These are phyloP conservation scores for Lathyrus aphaca DNA, from an alignment of 306 rosid genomes.

Conservation along the genomic window DNA sequence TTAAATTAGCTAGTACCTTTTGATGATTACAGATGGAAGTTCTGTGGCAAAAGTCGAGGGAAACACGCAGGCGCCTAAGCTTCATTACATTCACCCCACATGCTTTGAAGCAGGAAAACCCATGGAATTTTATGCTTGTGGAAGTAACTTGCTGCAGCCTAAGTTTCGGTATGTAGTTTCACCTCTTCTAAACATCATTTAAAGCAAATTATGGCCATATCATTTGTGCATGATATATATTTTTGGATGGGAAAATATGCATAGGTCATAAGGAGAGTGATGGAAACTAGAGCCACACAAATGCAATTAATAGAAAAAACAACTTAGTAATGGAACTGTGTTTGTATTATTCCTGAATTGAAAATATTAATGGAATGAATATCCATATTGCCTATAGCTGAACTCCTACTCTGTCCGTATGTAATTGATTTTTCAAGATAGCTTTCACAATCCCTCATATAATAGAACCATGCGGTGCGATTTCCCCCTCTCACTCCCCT, in stretches of 20 bases:
- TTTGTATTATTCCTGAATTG: constrained; percentile 11
- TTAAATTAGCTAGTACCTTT: constrained; percentile 35
- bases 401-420: neutral
- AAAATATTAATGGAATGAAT: neutral
- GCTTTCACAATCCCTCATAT: neutral
- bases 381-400: neutral
- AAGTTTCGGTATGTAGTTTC: constrained; percentile 70
- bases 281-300: neutral
- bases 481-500: neutral
- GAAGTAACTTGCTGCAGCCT: constrained; percentile 80
- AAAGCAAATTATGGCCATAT: neutral
- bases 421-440: neutral
- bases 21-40: constrained; percentile 58
- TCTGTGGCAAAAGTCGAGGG: constrained; percentile 62
- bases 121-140: constrained; percentile 93
- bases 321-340: neutral
- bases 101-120: constrained; percentile 97
- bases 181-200: constrained; percentile 32
- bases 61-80: constrained; percentile 71
- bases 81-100: constrained; percentile 85
- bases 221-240: constrained; percentile 17
- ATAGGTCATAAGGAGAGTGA: constrained; percentile 26
- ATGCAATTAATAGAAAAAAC: neutral
- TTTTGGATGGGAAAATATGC: neutral
- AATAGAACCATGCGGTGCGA: neutral